These are phyloP conservation scores for Candida corydali DNA, from an alignment of 805 yeast species.

Conservation along the genomic window DNA sequence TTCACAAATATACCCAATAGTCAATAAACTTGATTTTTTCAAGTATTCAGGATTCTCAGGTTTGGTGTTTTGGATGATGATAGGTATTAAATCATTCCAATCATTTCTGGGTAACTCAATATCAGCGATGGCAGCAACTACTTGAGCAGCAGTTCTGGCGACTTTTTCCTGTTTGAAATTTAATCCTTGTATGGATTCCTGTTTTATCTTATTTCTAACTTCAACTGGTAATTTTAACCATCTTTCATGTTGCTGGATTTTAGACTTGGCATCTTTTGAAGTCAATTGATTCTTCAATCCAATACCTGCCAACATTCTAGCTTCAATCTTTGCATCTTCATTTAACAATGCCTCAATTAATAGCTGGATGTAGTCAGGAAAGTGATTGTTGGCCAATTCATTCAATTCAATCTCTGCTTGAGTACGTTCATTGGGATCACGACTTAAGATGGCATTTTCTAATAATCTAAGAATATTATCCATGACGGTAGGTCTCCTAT, in stretches of 20 bases:
- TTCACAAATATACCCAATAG: constrained; percentile 96
- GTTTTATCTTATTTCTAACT: constrained; percentile 62
- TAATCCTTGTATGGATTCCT: constrained; percentile 53
- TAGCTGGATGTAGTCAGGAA: constrained; percentile 65
- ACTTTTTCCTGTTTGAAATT: constrained; percentile 68
- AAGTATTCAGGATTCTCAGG: constrained; percentile 72
- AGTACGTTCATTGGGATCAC: constrained; percentile 62
- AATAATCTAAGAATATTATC: constrained; percentile 59
- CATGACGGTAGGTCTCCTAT: too few relatives aligned
- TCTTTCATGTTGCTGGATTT: constrained; percentile 57
- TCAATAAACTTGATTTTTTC: constrained; percentile 80
- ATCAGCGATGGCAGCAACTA: constrained; percentile 95
- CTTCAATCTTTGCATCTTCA: constrained; percentile 64
- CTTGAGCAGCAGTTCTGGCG: constrained; percentile 85
- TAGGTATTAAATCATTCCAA: constrained; percentile 85
- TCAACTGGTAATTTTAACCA: constrained; percentile 64
- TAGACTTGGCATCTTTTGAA: constrained; percentile 68
- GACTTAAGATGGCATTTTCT: constrained; percentile 73
- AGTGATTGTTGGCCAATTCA: constrained; percentile 68
- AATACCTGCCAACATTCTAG: constrained; percentile 87
- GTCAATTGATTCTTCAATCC: constrained; percentile 83
- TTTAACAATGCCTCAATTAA: constrained; percentile 71
- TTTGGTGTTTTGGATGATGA: constrained; percentile 82
- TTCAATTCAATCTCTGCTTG: constrained; percentile 76
- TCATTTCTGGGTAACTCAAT: constrained; percentile 83